Conservation (phyloP, 306 rosid species). For the Senna tora region DNA sequence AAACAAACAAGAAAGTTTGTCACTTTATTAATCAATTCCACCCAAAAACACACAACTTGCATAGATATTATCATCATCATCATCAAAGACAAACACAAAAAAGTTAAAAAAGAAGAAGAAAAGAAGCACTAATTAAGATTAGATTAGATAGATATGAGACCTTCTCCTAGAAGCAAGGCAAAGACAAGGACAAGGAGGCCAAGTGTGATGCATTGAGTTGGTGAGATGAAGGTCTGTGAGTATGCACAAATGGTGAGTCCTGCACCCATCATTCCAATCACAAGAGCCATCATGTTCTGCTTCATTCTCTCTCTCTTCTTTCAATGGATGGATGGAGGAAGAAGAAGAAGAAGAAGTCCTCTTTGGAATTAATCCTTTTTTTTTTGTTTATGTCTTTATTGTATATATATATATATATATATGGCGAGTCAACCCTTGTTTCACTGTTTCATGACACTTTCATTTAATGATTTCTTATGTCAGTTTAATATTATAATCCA, state of each 20-base stretch:
- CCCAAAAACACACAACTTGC: background rate
- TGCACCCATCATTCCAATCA: slow-evolving; percentile 81
- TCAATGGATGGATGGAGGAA: background rate
- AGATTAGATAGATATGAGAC: slow-evolving; percentile 61
- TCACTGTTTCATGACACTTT: background rate
- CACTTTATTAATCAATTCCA: too few species aligned
- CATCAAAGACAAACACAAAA: too few species aligned
- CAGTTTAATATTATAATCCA: background rate
- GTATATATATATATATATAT: too few species aligned
- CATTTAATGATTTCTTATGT: background rate
- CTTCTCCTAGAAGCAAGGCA: slow-evolving; percentile 77
- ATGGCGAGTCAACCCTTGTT: slow-evolving; percentile 43
- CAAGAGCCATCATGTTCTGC: slow-evolving; percentile 50
- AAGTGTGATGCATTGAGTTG: slow-evolving; percentile 59
- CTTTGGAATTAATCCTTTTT: too few species aligned
- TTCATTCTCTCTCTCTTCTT: slow-evolving; percentile 48
- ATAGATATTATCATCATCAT: slow-evolving; percentile 8
- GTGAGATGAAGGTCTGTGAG: slow-evolving; percentile 62
- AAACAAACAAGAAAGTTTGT: background rate
- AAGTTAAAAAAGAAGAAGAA: too few species aligned
- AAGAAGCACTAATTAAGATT: too few species aligned
- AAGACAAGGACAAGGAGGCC: slow-evolving; percentile 78
- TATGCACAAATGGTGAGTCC: slow-evolving; percentile 65
- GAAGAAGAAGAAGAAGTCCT: slow-evolving; percentile 10
- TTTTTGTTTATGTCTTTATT: too few species aligned